Evolutionary conservation across 2,329 filamentous ascomycete species (phyloP).

Genomic region (Calycina herbarum): DNA sequence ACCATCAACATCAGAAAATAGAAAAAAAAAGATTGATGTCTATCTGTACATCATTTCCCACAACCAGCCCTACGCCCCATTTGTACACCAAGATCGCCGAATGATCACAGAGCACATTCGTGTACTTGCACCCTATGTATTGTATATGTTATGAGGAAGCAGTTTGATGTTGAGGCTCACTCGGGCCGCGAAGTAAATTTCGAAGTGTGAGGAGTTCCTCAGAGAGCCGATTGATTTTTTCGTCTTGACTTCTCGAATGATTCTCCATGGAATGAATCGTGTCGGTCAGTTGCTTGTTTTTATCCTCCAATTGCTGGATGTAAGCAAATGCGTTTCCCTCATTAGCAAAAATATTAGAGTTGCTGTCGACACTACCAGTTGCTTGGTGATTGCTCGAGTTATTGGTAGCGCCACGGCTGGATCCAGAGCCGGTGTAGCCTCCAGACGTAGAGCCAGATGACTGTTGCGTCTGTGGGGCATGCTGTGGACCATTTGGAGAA

Average conservation of each 20-base stretch:
- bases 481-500: conserved; percentile 22
- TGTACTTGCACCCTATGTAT: conserved; percentile 30
- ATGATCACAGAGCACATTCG: conserved; percentile 29
- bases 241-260: conserved; percentile 29
- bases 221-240: conserved; percentile 34
- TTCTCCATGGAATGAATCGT: conserved; percentile 44
- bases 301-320: conserved; percentile 68
- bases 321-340: conserved; percentile 70
- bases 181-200: conserved; percentile 30
- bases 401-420: conserved; percentile 26
- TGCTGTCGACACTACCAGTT: conserved; percentile 57
- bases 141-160: conserved; percentile 28
- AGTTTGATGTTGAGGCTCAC: conserved; percentile 22
- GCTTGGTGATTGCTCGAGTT: conserved; percentile 48
- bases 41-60: conserved; percentile 32
- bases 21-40: conserved; percentile 18
- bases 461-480: conserved; percentile 26
- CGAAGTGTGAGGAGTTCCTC: conserved; percentile 34
- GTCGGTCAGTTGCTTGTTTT: conserved; percentile 49
- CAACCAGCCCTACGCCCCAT: conserved; percentile 18
- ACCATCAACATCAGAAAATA: neutral
- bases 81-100: conserved; percentile 25
- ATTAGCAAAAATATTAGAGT: conserved; percentile 66
- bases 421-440: conserved; percentile 43
- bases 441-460: conserved; percentile 30